Base-by-base conservation (phyloP, 129 eudicot genomes). In the Arctium lappa region DNA sequence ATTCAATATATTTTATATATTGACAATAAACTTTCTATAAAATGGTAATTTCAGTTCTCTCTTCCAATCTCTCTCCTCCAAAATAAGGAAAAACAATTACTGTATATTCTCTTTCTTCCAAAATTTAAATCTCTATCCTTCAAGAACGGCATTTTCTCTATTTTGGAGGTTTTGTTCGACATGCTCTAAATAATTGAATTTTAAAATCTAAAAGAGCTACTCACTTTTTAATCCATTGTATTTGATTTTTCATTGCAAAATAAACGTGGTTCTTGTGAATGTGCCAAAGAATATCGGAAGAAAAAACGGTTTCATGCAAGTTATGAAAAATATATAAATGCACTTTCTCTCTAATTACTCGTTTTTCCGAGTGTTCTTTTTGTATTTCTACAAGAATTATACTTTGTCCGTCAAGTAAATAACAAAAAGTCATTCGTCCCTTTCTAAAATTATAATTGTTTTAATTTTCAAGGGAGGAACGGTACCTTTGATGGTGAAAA, bases 401-500 rank as follows among this genome's bases (percentile, higher is more conserved):
- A 30, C 30, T 48, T 76, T 15, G 70, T 30, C 60, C 34, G 69
- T 8, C 15, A 40, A 8, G 60, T 8, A 73, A 73, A 42, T 8
- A 73, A 48, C 33, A 18, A 8, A 38, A 22, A n/a, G 27, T 11
- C 31, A 22, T 38, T 73, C 32, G 4, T 5, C 12, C 15, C 53
- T 38, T 73, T 38, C 77, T 38, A 39, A 40, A 73, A 42, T 13
- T 72, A 37, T 6, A 39, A 73, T 0, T 39, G 40, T n/a, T 8
- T n/a, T 5, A 74, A 29, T 42, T 39, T 29, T 74, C 34, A 74
- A 40, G 60, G 1, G 62, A 11, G 1, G 18, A 38, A 9, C 36
- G 6, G 46, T 81, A 95, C 99, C 97, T 89, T 90, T 46, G 90
- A 79, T 70, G 89, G 79, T 63, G 90, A 87, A 70, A 88, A 85